Evolutionary conservation across 495 filamentous ascomycete genomes (phyloP).

Genomic region (Tuber melanosporum): DNA sequence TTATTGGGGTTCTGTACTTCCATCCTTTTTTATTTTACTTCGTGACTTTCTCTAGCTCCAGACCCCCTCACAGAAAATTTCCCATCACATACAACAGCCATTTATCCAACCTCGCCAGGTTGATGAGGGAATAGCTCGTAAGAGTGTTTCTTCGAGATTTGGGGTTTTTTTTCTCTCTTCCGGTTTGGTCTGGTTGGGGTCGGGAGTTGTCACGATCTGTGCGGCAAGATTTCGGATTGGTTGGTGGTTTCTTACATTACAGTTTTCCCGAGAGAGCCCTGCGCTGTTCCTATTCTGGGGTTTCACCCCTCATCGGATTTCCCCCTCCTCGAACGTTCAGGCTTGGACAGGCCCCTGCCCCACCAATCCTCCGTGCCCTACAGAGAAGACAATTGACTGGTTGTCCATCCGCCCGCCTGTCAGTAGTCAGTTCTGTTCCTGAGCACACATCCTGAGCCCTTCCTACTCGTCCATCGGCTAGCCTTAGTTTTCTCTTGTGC

Average conservation of each 20-base stretch:
- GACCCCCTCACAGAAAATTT: not conserved
- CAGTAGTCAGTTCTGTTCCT: not conserved
- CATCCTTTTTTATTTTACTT: not conserved
- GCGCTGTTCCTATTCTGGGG: slow-evolving; percentile 19
- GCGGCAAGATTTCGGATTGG: slow-evolving; percentile 12
- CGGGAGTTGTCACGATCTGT: not conserved
- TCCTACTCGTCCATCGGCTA: not conserved
- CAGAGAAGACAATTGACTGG: slow-evolving; percentile 28
- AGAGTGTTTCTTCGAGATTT: not conserved
- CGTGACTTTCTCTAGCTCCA: not conserved
- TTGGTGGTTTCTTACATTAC: slow-evolving; percentile 19
- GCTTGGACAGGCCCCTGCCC: slow-evolving; percentile 36
- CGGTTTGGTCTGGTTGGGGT: not conserved
- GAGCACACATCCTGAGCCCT: not conserved
- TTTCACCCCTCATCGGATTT: slow-evolving; percentile 35
- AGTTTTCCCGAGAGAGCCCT: not conserved
- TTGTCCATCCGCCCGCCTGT: not conserved
- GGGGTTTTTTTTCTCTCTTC: not conserved
- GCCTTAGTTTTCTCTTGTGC: not conserved
- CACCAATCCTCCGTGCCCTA: slow-evolving; percentile 27
- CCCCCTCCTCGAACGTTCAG: slow-evolving; percentile 27
- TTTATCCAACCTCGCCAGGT: not conserved
- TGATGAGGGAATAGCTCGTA: not conserved
- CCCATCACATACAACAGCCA: not conserved
- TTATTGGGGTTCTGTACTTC: not conserved